A percentile compares a stretch with the other conserved stretches of the same genome.
Conservation (phyloP, 1,139 yeast genomes). For the Saccharomyces hybrid region DNA sequence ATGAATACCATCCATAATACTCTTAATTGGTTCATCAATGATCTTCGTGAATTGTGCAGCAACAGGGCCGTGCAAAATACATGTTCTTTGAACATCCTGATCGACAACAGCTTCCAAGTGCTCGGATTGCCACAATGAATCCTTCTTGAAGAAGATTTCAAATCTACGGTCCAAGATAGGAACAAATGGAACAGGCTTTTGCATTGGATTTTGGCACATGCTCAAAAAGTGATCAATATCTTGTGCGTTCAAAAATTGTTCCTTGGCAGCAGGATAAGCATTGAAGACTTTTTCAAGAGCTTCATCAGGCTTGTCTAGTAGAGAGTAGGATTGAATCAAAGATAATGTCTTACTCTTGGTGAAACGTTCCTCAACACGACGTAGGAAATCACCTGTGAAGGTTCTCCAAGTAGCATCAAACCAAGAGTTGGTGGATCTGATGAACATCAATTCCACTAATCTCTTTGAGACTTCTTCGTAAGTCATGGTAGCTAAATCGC, state of each 20-base stretch:
- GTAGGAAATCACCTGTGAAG: slow-evolving; percentile 77
- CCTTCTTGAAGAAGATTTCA: slow-evolving; percentile 95
- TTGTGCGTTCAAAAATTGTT: slow-evolving; percentile 87
- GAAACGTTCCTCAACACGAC: slow-evolving; percentile 96
- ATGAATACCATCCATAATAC: slow-evolving; percentile 80
- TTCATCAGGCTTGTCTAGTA: slow-evolving; percentile 59
- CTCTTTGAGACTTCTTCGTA: slow-evolving; percentile 86
- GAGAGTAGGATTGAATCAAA: slow-evolving; percentile 63
- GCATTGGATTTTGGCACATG: slow-evolving; percentile 74
- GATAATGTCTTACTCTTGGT: slow-evolving; percentile 52
- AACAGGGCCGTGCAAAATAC: slow-evolving; percentile 97
- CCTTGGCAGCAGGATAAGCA: slow-evolving; percentile 64
- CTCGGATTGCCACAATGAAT: slow-evolving; percentile 98
- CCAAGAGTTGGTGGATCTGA: slow-evolving; percentile 77
- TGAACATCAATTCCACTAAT: slow-evolving; percentile 82
- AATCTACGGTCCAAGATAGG: slow-evolving; percentile 92
- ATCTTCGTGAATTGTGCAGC: slow-evolving; percentile 87
- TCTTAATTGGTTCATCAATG: slow-evolving; percentile 88
- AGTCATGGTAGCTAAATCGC: slow-evolving; percentile 90
- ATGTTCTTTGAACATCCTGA: slow-evolving; percentile 95
- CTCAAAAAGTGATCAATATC: slow-evolving; percentile 90
- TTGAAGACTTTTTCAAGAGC: slow-evolving; percentile 54
- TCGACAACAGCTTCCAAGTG: slow-evolving; percentile 93
- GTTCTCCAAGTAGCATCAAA: slow-evolving; percentile 80
- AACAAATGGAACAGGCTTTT: slow-evolving; percentile 96